These are phyloP conservation scores for Apiospora malaysiana DNA, from an alignment of 2,329 filamentous ascomycete species.

Conservation along the genomic window DNA sequence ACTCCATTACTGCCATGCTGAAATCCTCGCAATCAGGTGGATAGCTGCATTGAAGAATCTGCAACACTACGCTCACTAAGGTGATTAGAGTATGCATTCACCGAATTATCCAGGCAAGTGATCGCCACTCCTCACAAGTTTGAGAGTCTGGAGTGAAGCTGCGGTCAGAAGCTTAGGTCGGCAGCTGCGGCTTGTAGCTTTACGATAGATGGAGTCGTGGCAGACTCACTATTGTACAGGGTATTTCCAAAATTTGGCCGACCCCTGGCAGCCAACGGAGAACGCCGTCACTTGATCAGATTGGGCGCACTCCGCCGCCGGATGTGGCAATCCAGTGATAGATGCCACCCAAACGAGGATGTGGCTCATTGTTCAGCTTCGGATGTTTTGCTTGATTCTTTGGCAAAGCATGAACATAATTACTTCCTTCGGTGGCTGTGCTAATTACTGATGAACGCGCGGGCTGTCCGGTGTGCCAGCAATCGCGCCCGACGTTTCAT, in stretches of 20 bases:
- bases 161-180: not conserved
- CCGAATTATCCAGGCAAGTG: not conserved
- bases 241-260: not conserved
- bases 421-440: not conserved
- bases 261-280: not conserved
- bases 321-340: not conserved
- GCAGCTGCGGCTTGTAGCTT: not conserved
- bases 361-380: not conserved
- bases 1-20: not conserved
- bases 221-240: not conserved
- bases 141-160: not conserved
- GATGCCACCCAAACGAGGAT: not conserved
- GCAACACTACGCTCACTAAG: not conserved
- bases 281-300: conserved; percentile 1
- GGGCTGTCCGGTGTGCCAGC: not conserved
- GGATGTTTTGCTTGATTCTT: not conserved
- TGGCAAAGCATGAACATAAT: not conserved
- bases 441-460: not conserved
- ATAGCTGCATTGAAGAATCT: conserved; percentile 4
- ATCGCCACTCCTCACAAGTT: not conserved
- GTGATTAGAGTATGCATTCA: not conserved
- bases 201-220: not conserved
- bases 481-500: not conserved
- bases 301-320: not conserved
- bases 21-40: not conserved